These are phyloP conservation scores for Nothophytophthora sp. DNA, from an alignment of 352 stramenopile genomes.

Conservation along the genomic window DNA sequence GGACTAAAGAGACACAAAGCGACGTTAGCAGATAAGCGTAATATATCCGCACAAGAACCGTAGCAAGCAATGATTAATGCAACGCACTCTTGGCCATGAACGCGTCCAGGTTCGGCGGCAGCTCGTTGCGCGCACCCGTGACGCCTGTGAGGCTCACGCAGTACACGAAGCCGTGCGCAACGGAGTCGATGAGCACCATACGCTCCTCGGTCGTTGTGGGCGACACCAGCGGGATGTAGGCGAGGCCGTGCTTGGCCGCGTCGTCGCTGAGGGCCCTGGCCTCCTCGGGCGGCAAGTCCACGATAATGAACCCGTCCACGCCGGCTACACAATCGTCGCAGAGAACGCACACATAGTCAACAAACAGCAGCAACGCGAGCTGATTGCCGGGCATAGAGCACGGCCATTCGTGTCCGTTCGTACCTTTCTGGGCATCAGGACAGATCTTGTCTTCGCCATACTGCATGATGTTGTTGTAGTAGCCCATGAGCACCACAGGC, in stretches of 20 bases:
- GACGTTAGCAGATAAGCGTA: constrained; percentile 1
- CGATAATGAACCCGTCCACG: constrained; percentile 98
- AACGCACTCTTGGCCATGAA: constrained; percentile 92
- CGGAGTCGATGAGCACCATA: constrained; percentile 81
- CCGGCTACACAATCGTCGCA: constrained; percentile 48
- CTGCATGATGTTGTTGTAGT: constrained; percentile 99
- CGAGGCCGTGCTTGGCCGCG: constrained; percentile 90
- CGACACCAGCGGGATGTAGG: constrained; percentile 97
- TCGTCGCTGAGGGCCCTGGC: constrained; percentile 89
- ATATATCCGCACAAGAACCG: neutral
- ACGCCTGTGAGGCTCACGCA: constrained; percentile 91
- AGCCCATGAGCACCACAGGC: constrained; percentile 98
- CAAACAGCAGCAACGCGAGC: neutral
- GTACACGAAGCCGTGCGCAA: constrained; percentile 87
- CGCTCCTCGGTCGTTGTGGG: constrained; percentile 96
- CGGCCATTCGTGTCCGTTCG: constrained; percentile 6
- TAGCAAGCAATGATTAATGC: neutral
- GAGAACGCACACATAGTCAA: constrained; percentile 1
- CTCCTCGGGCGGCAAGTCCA: constrained; percentile 97
- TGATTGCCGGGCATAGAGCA: neutral
- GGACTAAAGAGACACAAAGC: constrained; percentile 45
- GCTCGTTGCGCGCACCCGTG: constrained; percentile 90
- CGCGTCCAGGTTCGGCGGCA: constrained; percentile 92
- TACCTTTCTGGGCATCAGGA: constrained; percentile 71
- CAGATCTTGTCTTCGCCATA: constrained; percentile 95